Conservation (phyloP, 2,329 filamentous ascomycete genomes). For the Xylariaceae sp. region DNA sequence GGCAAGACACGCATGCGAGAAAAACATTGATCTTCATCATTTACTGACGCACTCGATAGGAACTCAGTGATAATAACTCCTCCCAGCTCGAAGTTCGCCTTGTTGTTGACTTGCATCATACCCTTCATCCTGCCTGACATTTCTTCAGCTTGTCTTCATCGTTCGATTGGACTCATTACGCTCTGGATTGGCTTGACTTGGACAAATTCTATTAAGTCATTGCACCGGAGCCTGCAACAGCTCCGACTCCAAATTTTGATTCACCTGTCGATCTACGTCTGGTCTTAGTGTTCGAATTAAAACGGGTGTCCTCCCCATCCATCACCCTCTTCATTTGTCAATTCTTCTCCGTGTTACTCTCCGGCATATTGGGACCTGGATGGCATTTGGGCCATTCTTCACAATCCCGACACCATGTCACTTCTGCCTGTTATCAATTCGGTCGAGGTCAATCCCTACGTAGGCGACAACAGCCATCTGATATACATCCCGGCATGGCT, state of each 20-base stretch:
- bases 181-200: too few species aligned
- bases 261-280: too few species aligned
- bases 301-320: too few species aligned
- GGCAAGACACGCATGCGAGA: background rate
- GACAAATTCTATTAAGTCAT: too few species aligned
- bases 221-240: too few species aligned
- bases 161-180: too few species aligned
- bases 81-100: background rate
- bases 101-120: background rate
- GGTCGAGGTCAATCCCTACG: background rate
- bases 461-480: conserved; percentile 2
- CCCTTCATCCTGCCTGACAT: too few species aligned
- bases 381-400: background rate
- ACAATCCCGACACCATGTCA: background rate
- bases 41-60: background rate
- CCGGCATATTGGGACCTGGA: background rate
- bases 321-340: background rate
- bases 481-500: conserved; percentile 27
- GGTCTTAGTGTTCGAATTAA: too few species aligned
- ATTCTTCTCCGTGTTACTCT: background rate
- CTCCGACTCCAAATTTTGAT: too few species aligned
- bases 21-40: background rate
- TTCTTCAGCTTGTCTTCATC: too few species aligned
- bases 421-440: background rate
- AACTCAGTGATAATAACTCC: background rate